Percentiles rank a stretch among this genome's conserved stretches.
These are phyloP conservation scores for Erodium texanum DNA, from an alignment of 441 rosid species.

Conservation along the genomic window DNA sequence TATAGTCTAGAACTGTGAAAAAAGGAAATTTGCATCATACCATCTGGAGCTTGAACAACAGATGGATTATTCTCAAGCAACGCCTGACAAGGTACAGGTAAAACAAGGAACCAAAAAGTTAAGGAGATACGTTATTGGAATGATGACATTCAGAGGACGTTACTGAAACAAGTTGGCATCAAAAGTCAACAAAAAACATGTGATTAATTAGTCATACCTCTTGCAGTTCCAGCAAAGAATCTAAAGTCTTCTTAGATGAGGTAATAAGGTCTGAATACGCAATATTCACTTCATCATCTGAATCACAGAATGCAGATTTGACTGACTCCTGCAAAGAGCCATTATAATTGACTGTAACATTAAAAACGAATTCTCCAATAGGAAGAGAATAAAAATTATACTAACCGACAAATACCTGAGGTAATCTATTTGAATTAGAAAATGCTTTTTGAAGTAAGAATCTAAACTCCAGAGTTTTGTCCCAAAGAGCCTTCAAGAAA, in stretches of 20 bases:
- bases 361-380: not conserved
- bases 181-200: not conserved
- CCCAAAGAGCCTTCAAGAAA: constrained; percentile 70
- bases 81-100: constrained; percentile 39
- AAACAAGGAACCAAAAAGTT: constrained; percentile 2
- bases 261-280: constrained; percentile 58
- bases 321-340: constrained; percentile 47
- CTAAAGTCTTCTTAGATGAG: constrained; percentile 62
- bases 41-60: constrained; percentile 47
- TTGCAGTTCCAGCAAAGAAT: constrained; percentile 64
- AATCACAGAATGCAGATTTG: constrained; percentile 52
- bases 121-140: not conserved
- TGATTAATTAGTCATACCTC: constrained; percentile 41
- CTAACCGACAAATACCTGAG: constrained; percentile 37
- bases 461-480: constrained; percentile 73
- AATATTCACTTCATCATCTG: constrained; percentile 38
- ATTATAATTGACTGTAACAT: constrained; percentile 6
- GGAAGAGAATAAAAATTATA: not conserved
- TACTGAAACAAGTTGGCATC: not conserved
- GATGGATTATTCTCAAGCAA: constrained; percentile 73
- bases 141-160: constrained; percentile 7
- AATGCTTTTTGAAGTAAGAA: constrained; percentile 84
- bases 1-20: not conserved
- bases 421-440: constrained; percentile 67
- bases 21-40: constrained; percentile 26